Evolutionary conservation across 2,329 filamentous ascomycete genomes (phyloP), one percentile per base, ranked within the genome.

Genomic region (Diaporthe eres): DNA sequence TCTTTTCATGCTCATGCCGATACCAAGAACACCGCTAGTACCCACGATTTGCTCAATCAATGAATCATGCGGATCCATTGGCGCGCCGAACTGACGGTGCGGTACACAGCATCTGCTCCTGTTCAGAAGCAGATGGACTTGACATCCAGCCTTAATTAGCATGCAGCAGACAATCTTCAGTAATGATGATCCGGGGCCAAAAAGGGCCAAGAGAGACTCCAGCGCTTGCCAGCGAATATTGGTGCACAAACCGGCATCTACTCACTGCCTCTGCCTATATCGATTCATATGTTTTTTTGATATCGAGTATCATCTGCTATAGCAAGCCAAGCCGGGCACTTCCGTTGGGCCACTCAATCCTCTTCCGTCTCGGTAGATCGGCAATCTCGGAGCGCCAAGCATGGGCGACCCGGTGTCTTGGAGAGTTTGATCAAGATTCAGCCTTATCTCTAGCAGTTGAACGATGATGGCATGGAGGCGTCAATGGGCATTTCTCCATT

Each of bases 381-480:
- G 47, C 65, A 42, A 68, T 68, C 65, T 68, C 49, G 65, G 65
- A 25, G n/a, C 17, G 65, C 65, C 65, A 70, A 70, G 65, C 65
- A 70, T 42, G 49, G 34, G 55, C n/a, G n/a, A 42, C 65, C 65
- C 49, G 31, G 65, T 31, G 22, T 19, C 34, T 42, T 55, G 65
- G 65, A 70, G 65, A 70, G 65, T 55, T 70, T 70, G 65, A 42
- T 15, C 49, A 28, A 70, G 65, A 53, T 70, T 39, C 65, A 70
- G 49, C 65, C 65, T 70, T 42, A 55, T 55, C 42, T 55, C 31
- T 15, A 42, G 25, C 34, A 15, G 17, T 42, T 55, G 34, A 42
- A 22, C 22, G 15, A 42, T 42, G 28, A 70, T 70, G 34, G 49
- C 34, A 55, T 31, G n/a, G 31, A 22, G 49, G 28, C 28, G 10